Conservation (phyloP, 2,329 filamentous ascomycete genomes). For the Colletotrichum orbiculare region DNA sequence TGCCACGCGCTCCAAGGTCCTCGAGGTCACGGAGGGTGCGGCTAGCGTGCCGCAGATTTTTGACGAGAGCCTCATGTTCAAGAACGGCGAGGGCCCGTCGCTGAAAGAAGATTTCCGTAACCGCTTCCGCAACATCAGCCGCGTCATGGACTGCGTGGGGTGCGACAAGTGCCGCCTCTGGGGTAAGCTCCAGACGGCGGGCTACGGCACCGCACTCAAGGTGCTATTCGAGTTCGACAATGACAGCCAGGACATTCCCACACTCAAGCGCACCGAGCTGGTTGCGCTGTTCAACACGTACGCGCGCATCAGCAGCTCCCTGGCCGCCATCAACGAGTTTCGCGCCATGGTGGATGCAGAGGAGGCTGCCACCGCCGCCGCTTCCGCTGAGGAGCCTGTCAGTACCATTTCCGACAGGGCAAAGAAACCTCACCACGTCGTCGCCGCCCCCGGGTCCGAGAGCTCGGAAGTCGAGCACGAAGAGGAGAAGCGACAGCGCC, state of each 20-base stretch:
- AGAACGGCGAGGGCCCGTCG: conserved; percentile 76
- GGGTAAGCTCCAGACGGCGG: conserved; percentile 96
- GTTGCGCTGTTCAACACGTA: conserved; percentile 96
- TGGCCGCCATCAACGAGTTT: conserved; percentile 82
- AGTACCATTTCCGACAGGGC: conserved; percentile 48
- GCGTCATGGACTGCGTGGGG: conserved; percentile 98
- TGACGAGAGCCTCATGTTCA: conserved; percentile 96
- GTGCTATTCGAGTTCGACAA: conserved; percentile 94
- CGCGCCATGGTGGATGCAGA: conserved; percentile 60
- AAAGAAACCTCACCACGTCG: conserved; percentile 57
- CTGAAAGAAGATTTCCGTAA: conserved; percentile 98
- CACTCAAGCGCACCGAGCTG: conserved; percentile 87
- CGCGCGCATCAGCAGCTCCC: conserved; percentile 83
- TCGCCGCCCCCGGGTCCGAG: conserved; percentile 40
- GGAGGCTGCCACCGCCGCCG: conserved; percentile 42
- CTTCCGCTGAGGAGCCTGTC: conserved; percentile 39
- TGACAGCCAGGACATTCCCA: conserved; percentile 70
- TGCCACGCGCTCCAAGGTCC: conserved; percentile 83
- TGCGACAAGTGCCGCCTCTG: conserved; percentile 98
- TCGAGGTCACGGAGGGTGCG: conserved; percentile 78
- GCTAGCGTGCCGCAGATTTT: conserved; percentile 83
- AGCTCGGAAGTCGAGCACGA: conserved; percentile 46
- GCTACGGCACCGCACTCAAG: conserved; percentile 94
- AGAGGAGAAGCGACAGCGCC: conserved; percentile 42
- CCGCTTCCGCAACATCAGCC: conserved; percentile 95